phyloP scores from a whole-genome alignment of 495 filamentous ascomycete species.

The Penicillium silybi region DNA sequence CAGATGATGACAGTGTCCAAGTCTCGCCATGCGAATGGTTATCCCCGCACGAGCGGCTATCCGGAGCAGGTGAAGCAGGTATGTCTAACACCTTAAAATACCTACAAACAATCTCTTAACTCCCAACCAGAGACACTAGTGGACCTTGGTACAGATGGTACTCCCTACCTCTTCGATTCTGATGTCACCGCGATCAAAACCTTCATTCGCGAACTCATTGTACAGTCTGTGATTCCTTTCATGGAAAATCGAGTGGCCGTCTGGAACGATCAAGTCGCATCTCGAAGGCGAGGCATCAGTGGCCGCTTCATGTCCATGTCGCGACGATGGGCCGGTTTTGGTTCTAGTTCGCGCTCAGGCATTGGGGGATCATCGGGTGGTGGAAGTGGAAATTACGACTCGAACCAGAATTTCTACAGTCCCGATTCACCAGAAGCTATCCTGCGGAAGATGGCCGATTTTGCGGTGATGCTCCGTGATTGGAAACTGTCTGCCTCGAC shows the following conservation, averaged over 20 bases:
- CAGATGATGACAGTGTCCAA: slow-evolving; percentile 85
- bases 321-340: slow-evolving; percentile 79
- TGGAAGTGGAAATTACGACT: slow-evolving; percentile 69
- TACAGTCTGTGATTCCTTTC: slow-evolving; percentile 84
- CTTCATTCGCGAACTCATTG: slow-evolving; percentile 88
- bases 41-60: slow-evolving; percentile 79
- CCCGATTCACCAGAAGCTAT: slow-evolving; percentile 80
- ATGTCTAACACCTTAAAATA: background rate
- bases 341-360: slow-evolving; percentile 49
- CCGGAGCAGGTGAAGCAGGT: slow-evolving; percentile 62
- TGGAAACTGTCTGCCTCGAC: slow-evolving; percentile 88
- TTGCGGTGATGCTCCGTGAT: slow-evolving; percentile 92
- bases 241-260: slow-evolving; percentile 88
- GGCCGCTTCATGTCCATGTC: slow-evolving; percentile 91
- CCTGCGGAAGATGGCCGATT: slow-evolving; percentile 91
- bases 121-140: slow-evolving; percentile 35
- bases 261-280: slow-evolving; percentile 98
- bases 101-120: slow-evolving; percentile 20
- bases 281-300: slow-evolving; percentile 75
- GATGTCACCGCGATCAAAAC: slow-evolving; percentile 81
- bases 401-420: slow-evolving; percentile 71
- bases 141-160: slow-evolving; percentile 62
- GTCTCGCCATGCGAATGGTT: slow-evolving; percentile 83
- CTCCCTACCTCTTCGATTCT: slow-evolving; percentile 82
- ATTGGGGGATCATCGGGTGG: slow-evolving; percentile 38